Base-by-base conservation (phyloP, 805 yeast genomes). In the Saccharomycopsis sp. region DNA sequence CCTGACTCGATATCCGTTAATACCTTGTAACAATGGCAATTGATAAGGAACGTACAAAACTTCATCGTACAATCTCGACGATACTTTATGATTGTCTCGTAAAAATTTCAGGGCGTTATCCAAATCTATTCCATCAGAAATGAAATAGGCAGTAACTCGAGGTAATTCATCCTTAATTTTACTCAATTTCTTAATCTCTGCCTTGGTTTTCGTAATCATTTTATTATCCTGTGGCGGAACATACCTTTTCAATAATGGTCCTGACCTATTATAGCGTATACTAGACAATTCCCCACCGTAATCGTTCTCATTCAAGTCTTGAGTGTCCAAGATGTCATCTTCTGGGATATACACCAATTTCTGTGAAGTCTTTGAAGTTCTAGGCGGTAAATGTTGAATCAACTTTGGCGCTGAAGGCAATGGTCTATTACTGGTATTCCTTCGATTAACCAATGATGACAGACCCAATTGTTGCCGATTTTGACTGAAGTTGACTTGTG, bases 21-120 rank as follows among this genome's bases (percentile, higher is more conserved):
- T 74, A 9, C 97, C 97, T 0, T 96, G 94, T 2, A 87, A 65
- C 22, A 89, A 67, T 0, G 97, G 98, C 32, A 90, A 66, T 23
- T 87, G 74, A 56, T 89, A 90, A 1, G 95, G 95, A 5, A 85
- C 90, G 57, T 89, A 90, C 20, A 93, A 64, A n/a, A 87, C 95
- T 55, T 90, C 97, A 62, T 90, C 96, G 56, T 90, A 90, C 24
- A 84, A 59, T 50, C 97, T 68, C 1, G 96, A 95, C 4, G 85
- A 75, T 1, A 89, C 95, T 54, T 81, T 81, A 62, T 90, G 98
- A 36, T 79, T 70, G 5, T 73, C 66, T 32, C 72, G 66, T 23
- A 93, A 64, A 54, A 86, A 90, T 37, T 71, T 69, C 1, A 82
- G 71, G 2, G 87, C 76, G 4, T 74, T 66, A 26, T 70, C 68